These are phyloP conservation scores for Primulina tabacum DNA, from an alignment of 257 asterid genomes.

Conservation along the genomic window DNA sequence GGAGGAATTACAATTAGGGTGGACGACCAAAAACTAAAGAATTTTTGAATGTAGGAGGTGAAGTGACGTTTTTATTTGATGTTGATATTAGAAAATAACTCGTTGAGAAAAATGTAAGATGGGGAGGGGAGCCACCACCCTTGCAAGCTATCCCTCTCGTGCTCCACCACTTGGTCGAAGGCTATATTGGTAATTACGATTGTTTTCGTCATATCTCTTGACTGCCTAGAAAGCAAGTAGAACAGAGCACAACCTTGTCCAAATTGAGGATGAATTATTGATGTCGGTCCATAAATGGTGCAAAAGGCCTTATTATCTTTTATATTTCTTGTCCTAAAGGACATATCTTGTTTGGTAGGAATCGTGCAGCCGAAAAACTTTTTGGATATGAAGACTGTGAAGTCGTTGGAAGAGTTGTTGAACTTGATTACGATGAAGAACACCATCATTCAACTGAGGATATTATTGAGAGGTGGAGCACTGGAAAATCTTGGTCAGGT, in stretches of 20 bases:
- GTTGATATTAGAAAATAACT: background rate
- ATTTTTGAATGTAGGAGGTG: background rate
- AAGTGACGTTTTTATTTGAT: background rate
- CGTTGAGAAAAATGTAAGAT: background rate
- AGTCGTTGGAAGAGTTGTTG: conserved; percentile 46
- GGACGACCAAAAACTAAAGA: background rate
- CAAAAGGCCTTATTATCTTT: background rate
- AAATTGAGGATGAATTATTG: background rate
- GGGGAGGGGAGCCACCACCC: too few relatives aligned
- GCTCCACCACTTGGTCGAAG: background rate
- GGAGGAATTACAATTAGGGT: background rate
- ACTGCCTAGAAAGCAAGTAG: too few relatives aligned
- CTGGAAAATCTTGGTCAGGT: conserved; percentile 67
- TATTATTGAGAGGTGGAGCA: conserved; percentile 38
- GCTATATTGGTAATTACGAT: too few relatives aligned
- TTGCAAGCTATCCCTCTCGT: background rate
- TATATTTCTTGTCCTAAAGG: conserved; percentile 6
- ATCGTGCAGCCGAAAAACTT: conserved; percentile 65
- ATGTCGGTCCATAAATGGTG: background rate
- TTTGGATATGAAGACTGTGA: conserved; percentile 63
- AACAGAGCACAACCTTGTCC: too few relatives aligned
- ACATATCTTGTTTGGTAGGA: conserved; percentile 46
- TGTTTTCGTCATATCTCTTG: background rate
- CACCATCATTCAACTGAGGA: conserved; percentile 31
- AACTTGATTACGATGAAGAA: conserved; percentile 48